These are phyloP conservation scores for Linnemannia zychae DNA, from an alignment of 192 early-diverging fungal species.

Conservation along the genomic window DNA sequence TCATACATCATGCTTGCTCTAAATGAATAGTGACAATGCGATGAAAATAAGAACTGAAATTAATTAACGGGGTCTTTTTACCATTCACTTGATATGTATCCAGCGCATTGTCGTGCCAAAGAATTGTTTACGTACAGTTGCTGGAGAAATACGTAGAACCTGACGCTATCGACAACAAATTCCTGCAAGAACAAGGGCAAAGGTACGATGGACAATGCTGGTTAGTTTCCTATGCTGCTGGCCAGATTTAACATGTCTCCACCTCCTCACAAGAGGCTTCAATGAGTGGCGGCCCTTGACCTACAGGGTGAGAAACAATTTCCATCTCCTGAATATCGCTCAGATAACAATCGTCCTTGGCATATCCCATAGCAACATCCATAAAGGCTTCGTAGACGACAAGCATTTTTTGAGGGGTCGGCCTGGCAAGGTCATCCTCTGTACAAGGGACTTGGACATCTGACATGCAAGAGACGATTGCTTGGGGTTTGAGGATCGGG, in stretches of 20 bases:
- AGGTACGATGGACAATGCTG: background rate
- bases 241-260: too few species aligned
- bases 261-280: too few species aligned
- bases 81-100: background rate
- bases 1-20: conserved; percentile 74
- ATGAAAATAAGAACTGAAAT: background rate
- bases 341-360: conserved; percentile 64
- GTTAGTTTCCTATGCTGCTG: background rate
- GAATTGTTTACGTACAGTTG: conserved; percentile 30
- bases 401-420: conserved; percentile 75
- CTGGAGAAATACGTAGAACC: conserved; percentile 42
- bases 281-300: background rate
- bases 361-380: conserved; percentile 76
- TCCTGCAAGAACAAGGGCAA: conserved; percentile 28
- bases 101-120: background rate
- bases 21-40: background rate
- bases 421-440: conserved; percentile 81
- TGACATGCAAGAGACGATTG: conserved; percentile 82
- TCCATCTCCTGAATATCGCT: conserved; percentile 46
- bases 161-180: conserved; percentile 24
- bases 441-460: conserved; percentile 80
- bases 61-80: background rate
- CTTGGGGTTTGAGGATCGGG: conserved; percentile 78
- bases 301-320: background rate
- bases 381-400: conserved; percentile 80